A percentile compares a stretch with the other conserved stretches of the same genome.
These are phyloP conservation scores for Cephaloascus albidus DNA, from an alignment of 805 yeast species.

Conservation along the genomic window DNA sequence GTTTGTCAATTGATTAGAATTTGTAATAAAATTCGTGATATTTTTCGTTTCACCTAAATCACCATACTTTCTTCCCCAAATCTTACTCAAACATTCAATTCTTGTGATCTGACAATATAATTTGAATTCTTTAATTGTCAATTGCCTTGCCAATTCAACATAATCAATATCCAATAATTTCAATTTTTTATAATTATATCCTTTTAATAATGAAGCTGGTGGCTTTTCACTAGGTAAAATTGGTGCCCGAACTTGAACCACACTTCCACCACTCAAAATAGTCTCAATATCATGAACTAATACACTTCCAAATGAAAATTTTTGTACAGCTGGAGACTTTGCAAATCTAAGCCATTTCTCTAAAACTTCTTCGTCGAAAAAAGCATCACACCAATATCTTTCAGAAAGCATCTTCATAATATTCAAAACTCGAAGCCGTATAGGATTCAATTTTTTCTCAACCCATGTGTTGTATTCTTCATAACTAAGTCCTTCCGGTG, in stretches of 20 bases:
- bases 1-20: conserved; percentile 76
- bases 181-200: conserved; percentile 23
- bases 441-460: conserved; percentile 57
- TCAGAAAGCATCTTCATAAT: conserved; percentile 59
- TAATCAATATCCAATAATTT: conserved; percentile 64
- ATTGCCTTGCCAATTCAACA: conserved; percentile 71
- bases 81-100: conserved; percentile 66
- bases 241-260: conserved; percentile 19
- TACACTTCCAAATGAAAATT: conserved; percentile 18
- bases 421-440: conserved; percentile 55
- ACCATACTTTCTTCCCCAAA: conserved; percentile 68
- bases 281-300: conserved; percentile 14
- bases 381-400: conserved; percentile 60
- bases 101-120: conserved; percentile 59
- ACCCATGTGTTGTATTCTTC: conserved; percentile 78
- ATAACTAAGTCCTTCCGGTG: conserved; percentile 82
- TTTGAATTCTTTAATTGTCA: conserved; percentile 70
- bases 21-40: conserved; percentile 54
- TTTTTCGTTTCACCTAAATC: conserved; percentile 36
- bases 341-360: conserved; percentile 23
- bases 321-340: conserved; percentile 11
- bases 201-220: conserved; percentile 31
- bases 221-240: conserved; percentile 17
- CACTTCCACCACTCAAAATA: conserved; percentile 19
- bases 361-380: conserved; percentile 35